A percentile compares a stretch with the other conserved stretches of the same genome.
Conservation (phyloP, 1,139 yeast genomes). For the Saccharomyces uvarum region DNA sequence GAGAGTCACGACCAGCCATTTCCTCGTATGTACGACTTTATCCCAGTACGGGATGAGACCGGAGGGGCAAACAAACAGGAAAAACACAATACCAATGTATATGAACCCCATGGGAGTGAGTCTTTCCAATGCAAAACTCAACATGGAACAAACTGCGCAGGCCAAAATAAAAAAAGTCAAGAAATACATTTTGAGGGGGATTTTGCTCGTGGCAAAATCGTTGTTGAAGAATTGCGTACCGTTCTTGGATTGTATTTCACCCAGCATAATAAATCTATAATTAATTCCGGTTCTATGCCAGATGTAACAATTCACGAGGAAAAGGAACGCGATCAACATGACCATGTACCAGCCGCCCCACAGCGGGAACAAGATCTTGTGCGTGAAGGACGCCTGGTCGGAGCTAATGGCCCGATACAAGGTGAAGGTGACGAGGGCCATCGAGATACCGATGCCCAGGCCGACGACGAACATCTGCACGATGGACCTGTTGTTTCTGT, state of each 20-base stretch:
- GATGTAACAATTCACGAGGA: constrained; percentile 60
- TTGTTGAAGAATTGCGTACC: constrained; percentile 36
- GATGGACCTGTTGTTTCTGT: constrained; percentile 29
- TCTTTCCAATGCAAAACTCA: constrained; percentile 64
- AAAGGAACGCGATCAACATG: constrained; percentile 50
- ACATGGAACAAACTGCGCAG: constrained; percentile 59
- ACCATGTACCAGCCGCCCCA: constrained; percentile 87
- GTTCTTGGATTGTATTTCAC: constrained; percentile 66
- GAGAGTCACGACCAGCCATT: constrained; percentile 66
- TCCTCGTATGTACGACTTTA: constrained; percentile 30
- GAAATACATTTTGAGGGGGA: constrained; percentile 38
- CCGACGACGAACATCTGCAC: constrained; percentile 53
- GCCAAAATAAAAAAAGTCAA: constrained; percentile 54
- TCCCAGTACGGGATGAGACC: constrained; percentile 28
- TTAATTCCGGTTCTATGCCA: constrained; percentile 75
- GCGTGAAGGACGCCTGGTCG: constrained; percentile 32
- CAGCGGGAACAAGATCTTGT: constrained; percentile 59
- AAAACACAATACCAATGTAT: constrained; percentile 41
- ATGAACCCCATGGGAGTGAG: constrained; percentile 79
- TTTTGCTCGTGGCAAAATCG: constrained; percentile 32
- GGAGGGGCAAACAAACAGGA: constrained; percentile 53
- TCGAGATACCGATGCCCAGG: constrained; percentile 56
- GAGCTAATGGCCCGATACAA: constrained; percentile 31
- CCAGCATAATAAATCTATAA: constrained; percentile 73
- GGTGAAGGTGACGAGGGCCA: constrained; percentile 43